phyloP scores from a whole-genome alignment of 345 rosid genomes.

The Kernera saxatilis region DNA sequence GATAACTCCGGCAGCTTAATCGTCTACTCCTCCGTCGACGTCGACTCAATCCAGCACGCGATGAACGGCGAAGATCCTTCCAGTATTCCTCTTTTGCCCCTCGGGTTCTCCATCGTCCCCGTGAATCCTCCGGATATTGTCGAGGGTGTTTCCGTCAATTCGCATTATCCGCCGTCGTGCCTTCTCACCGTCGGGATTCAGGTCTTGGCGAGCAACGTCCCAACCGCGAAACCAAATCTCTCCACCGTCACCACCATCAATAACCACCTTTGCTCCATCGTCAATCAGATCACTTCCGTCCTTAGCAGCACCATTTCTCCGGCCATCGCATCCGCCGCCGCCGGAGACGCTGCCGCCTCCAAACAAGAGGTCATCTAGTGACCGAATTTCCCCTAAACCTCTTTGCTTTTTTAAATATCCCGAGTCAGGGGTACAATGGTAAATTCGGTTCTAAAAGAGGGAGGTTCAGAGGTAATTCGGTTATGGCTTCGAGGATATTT shows the following conservation, averaged over 20 bases:
- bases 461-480: conserved; percentile 37
- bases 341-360: conserved; percentile 10
- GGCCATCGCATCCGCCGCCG: conserved; percentile 23
- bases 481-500: neutral
- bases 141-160: conserved; percentile 24
- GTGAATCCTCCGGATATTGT: conserved; percentile 10
- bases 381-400: conserved; percentile 46
- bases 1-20: conserved; percentile 78
- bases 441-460: neutral
- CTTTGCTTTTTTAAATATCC: neutral
- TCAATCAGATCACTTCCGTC: conserved; percentile 60
- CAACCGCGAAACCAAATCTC: conserved; percentile 67
- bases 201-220: conserved; percentile 64
- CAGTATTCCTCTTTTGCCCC: conserved; percentile 65
- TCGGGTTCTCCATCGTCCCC: conserved; percentile 69
- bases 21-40: conserved; percentile 68
- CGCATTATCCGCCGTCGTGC: conserved; percentile 30
- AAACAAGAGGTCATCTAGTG: conserved; percentile 19
- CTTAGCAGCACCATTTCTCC: conserved; percentile 32
- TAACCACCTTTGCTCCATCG: conserved; percentile 59
- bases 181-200: conserved; percentile 82
- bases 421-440: neutral
- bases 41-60: conserved; percentile 62
- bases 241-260: conserved; percentile 62
- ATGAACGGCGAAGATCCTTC: conserved; percentile 86